These are phyloP conservation scores for Monocercomonoides exilis DNA, from an alignment of 78 protist genomes.

Conservation along the genomic window DNA sequence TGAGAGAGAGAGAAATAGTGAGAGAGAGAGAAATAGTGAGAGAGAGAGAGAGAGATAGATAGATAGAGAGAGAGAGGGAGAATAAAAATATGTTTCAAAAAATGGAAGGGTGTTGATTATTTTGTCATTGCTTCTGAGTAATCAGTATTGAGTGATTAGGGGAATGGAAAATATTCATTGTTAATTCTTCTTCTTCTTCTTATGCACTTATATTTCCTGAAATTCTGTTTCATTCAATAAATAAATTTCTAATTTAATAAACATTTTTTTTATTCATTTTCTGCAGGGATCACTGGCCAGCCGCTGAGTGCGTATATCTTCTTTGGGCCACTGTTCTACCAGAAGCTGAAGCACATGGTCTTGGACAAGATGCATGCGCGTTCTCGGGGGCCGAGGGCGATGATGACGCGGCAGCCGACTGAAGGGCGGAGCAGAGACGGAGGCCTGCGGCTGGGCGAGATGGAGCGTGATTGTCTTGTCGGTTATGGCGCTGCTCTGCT, in stretches of 20 bases:
- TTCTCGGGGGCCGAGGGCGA: constrained; percentile 82
- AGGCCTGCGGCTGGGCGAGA: constrained; percentile 99
- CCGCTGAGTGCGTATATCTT: constrained; percentile 75
- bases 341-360: constrained; percentile 98
- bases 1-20: too few species aligned
- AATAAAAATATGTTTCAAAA: too few species aligned
- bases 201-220: too few species aligned
- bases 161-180: background rate
- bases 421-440: constrained; percentile 98
- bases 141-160: too few species aligned
- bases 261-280: background rate
- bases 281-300: constrained; percentile 85
- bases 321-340: constrained; percentile 98
- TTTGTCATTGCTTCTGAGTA: too few species aligned
- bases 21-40: too few species aligned
- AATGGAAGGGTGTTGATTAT: too few species aligned
- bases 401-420: constrained; percentile 98
- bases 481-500: constrained; percentile 82
- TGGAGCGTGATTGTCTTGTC: constrained; percentile 92
- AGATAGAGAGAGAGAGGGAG: too few species aligned
- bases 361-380: constrained; percentile 98
- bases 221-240: background rate
- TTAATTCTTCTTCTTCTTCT: background rate
- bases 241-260: background rate
- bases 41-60: too few species aligned